These are phyloP conservation scores for Mycosphaerella arachidis DNA, from an alignment of 2,329 filamentous ascomycete species.

Conservation along the genomic window DNA sequence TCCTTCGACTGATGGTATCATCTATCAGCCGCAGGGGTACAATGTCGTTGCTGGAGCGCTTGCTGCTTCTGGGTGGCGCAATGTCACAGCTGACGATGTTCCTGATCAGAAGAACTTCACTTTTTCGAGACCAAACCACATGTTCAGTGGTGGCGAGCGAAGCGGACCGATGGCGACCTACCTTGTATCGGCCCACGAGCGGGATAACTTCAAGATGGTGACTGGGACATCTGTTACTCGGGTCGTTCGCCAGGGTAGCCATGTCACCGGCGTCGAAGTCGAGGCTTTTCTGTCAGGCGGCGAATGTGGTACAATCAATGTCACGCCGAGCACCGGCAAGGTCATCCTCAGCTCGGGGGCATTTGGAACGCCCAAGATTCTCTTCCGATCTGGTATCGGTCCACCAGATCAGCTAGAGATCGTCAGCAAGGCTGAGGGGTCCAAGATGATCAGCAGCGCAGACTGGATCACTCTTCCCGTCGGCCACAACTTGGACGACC, in stretches of 20 bases:
- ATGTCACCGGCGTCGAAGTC: constrained; percentile 65
- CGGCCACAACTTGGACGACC: constrained; percentile 49
- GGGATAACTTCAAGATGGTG: constrained; percentile 63
- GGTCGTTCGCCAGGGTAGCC: constrained; percentile 59
- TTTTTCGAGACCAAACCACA: constrained; percentile 61
- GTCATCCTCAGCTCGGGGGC: constrained; percentile 52
- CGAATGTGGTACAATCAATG: constrained; percentile 55
- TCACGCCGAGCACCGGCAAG: constrained; percentile 57
- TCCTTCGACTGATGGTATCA: constrained; percentile 62
- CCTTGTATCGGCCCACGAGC: constrained; percentile 56
- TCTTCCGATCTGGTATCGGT: constrained; percentile 62
- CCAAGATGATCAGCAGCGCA: constrained; percentile 41
- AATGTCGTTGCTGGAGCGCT: constrained; percentile 59
- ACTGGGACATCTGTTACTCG: constrained; percentile 63
- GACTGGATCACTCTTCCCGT: constrained; percentile 51
- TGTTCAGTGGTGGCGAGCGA: constrained; percentile 63
- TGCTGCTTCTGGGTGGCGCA: constrained; percentile 56
- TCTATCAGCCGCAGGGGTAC: constrained; percentile 65
- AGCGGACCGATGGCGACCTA: constrained; percentile 69
- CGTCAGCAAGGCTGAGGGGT: constrained; percentile 44
- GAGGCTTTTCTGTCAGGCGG: constrained; percentile 52
- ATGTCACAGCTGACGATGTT: constrained; percentile 56
- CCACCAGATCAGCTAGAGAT: constrained; percentile 50
- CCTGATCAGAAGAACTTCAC: constrained; percentile 62
- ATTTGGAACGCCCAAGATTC: constrained; percentile 61